Evolutionary conservation across 805 yeast genomes (phyloP), one percentile per base, ranked within the genome.

Genomic region (Torulaspora delbrueckii): DNA sequence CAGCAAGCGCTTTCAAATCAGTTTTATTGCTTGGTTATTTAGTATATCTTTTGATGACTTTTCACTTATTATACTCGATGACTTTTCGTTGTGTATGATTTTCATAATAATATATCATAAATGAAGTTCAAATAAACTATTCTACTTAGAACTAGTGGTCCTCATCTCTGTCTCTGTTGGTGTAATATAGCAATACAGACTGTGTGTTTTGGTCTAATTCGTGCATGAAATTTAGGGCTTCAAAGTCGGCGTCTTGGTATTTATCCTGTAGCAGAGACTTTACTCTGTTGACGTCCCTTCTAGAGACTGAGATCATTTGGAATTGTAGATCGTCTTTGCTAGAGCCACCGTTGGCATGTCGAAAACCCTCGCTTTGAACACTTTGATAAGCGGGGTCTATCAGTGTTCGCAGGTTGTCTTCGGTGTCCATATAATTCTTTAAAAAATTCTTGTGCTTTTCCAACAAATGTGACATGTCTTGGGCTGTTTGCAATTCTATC

Each of bases 61-160:
- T 39, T 39, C 42, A 28, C 25, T 22, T 22, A 8, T 16, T 14
- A 14, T 31, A 39, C 23, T 39, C 42, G 34, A 39, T 27, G 33
- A 27, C 32, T 28, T 13, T 12, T 27, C 41, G 41, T 37, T 19
- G 13, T 8, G 14, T n/a, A 19, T 22, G 39, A 36, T 36, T 13
- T 13, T 36, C 28, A n/a, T 23, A 4, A 10, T 35, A 35, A 6
- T 23, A 22, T 4, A 24, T 10, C 6, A 13, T 8, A 13, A 14
- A 6, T 24, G 13, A 9, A n/a, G 13, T 25, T 6, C 32, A 12
- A 16, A 12, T 4, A 7, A n/a, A 25, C 23, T 13, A 16, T 14
- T 10, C 13, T 16, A 6, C 19, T 4, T 16, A 26, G 13, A 5
- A 8, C 26, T 23, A 12, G 38, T n/a, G 16, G 4, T 19, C 28